Percentiles rank a stretch among this genome's conserved stretches.
phyloP scores from a whole-genome alignment of 768 basidiomycete species.

The Coprinopsis sp. region DNA sequence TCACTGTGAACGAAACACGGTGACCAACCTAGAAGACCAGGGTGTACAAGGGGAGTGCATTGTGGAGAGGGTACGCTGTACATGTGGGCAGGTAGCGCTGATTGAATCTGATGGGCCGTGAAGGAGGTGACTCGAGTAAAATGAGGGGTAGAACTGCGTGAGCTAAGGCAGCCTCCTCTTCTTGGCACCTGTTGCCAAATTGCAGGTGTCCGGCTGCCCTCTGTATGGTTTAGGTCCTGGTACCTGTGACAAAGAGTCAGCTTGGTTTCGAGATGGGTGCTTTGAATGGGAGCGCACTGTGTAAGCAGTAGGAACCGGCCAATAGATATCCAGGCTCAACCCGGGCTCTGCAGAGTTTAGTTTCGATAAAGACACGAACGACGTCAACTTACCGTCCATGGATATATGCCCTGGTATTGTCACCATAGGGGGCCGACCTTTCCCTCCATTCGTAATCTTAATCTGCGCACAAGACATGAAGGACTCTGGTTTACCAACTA shows the following conservation, averaged over 20 bases:
- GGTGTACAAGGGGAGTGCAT: too few relatives aligned
- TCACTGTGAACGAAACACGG: too few relatives aligned
- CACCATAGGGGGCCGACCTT: slow-evolving; percentile 35
- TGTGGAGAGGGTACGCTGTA: too few relatives aligned
- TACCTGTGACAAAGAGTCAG: neutral
- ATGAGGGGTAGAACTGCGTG: neutral
- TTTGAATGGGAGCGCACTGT: slow-evolving; percentile 11
- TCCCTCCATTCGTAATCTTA: slow-evolving; percentile 34
- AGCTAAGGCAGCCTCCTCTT: neutral
- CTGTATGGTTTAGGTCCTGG: slow-evolving; percentile 8
- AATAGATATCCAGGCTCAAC: slow-evolving; percentile 22
- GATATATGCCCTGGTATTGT: slow-evolving; percentile 39
- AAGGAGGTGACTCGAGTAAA: neutral
- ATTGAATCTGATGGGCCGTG: too few relatives aligned
- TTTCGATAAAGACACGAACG: neutral
- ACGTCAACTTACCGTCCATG: slow-evolving; percentile 16
- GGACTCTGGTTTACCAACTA: slow-evolving; percentile 35
- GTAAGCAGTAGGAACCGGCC: slow-evolving; percentile 24
- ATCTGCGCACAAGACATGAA: slow-evolving; percentile 43
- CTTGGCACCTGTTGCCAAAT: slow-evolving; percentile 3
- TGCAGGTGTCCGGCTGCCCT: slow-evolving; percentile 9
- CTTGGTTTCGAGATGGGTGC: neutral
- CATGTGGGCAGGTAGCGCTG: too few relatives aligned
- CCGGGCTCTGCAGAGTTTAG: slow-evolving; percentile 16
- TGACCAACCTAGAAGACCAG: too few relatives aligned